phyloP scores from a whole-genome alignment of 2,329 filamentous ascomycete genomes.

The Paramyrothecium sp. region DNA sequence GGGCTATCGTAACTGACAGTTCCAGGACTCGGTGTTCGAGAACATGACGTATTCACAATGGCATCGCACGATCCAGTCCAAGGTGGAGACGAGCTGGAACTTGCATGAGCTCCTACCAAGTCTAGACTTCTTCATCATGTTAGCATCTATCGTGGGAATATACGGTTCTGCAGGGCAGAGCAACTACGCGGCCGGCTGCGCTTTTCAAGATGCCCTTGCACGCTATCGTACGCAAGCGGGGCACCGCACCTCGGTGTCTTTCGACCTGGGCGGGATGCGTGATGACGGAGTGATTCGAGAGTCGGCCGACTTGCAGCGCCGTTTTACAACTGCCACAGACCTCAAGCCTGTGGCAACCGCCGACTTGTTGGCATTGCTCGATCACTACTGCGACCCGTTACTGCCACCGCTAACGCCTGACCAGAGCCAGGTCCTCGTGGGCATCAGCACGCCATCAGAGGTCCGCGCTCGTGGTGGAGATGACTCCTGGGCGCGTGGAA shows the following conservation, averaged over 20 bases:
- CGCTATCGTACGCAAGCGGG: neutral
- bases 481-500: neutral
- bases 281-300: neutral
- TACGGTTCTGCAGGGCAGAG: neutral
- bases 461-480: neutral
- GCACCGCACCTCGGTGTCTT: neutral
- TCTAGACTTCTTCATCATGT: neutral
- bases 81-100: neutral
- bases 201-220: conserved; percentile 1
- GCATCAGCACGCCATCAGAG: neutral
- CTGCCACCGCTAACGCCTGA: too few relatives aligned
- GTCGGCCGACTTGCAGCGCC: neutral
- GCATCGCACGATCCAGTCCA: neutral
- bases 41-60: neutral
- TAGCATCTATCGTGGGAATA: neutral
- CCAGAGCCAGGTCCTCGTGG: neutral
- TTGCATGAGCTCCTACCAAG: neutral
- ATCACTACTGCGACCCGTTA: neutral
- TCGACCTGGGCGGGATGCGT: neutral
- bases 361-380: neutral
- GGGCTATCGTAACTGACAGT: neutral
- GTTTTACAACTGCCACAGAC: neutral
- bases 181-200: neutral
- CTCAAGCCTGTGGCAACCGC: neutral
- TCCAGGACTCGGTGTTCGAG: neutral